Conservation (phyloP, 768 basidiomycete genomes). For the Leccinum aurantiacum region DNA sequence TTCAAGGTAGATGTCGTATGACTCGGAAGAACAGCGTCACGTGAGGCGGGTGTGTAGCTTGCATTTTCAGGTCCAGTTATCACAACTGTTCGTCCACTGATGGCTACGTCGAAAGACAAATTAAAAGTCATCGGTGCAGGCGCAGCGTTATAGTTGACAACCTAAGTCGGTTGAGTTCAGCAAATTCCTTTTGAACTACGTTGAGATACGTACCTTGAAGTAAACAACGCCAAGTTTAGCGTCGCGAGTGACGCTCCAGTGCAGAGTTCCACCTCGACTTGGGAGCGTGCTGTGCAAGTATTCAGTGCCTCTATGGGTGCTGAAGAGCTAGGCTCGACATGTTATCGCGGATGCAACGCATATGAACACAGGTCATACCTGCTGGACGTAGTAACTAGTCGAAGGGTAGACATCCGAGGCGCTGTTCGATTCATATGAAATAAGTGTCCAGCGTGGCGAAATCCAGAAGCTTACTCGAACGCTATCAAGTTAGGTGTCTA, state of each 20-base stretch:
- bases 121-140: slow-evolving; percentile 48
- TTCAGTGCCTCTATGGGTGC: slow-evolving; percentile 59
- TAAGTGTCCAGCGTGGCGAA: background rate
- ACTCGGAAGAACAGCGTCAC: slow-evolving; percentile 43
- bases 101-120: slow-evolving; percentile 53
- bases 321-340: slow-evolving; percentile 52
- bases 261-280: slow-evolving; percentile 43
- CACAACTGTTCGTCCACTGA: slow-evolving; percentile 45
- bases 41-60: slow-evolving; percentile 54
- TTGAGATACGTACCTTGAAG: slow-evolving; percentile 49
- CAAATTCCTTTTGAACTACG: background rate
- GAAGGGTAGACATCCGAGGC: slow-evolving; percentile 54
- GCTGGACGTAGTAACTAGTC: slow-evolving; percentile 61
- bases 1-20: slow-evolving; percentile 45
- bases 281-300: slow-evolving; percentile 67
- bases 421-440: slow-evolving; percentile 29
- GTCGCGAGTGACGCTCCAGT: slow-evolving; percentile 57
- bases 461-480: slow-evolving; percentile 49
- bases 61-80: slow-evolving; percentile 48
- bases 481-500: slow-evolving; percentile 56
- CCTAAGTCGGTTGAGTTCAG: slow-evolving; percentile 32
- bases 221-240: slow-evolving; percentile 37
- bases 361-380: slow-evolving; percentile 36
- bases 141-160: slow-evolving; percentile 51
- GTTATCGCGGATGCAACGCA: background rate